Evolutionary conservation across 2,329 filamentous ascomycete genomes (phyloP), one percentile per base, ranked within the genome.

Genomic region (Colletotrichum spaethianum): DNA sequence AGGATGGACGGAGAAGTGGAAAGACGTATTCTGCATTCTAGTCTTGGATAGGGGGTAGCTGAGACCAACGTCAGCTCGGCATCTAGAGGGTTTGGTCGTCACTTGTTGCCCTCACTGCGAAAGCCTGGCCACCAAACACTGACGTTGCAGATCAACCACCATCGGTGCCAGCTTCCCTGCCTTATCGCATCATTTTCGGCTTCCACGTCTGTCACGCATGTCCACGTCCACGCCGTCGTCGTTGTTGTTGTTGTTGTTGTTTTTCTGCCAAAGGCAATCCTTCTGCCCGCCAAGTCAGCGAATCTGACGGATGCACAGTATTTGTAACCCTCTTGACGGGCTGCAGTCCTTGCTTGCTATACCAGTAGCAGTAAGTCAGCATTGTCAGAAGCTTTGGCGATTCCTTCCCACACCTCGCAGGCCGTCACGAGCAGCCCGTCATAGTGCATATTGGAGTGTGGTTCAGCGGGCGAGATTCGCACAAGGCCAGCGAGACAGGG

Each of bases 401-500:
- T 42, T 53, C 36, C 23, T 38, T n/a, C 57, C 44, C 31, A 42
- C 44, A 31, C 23, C 9, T 55, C 50, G 38, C 38, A 56, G 38
- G 12, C 31, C 61, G 6, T 53, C 61, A 53, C 31, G 63, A 26
- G 52, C 64, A 63, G 69, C 28, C 63, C 67, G 67, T 70, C 67
- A 72, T 68, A 57, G 67, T 66, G 67, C 62, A 67, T 71, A 61
- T 38, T 36, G 59, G 31, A 38, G 60, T 52, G 55, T 64, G 28
- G 48, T 50, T 62, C 42, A 71, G 67, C 44, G 61, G 61, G 28
- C 42, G 33, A 66, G 67, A 71, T 62, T 72, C 60, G 64, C 59
- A 69, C 65, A 63, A 72, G 70, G 59, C 50, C 33, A 63, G 42
- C 57, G 57, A 42, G 69, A 59, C 69, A 70, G 66, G 66, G 59